phyloP scores from a whole-genome alignment of 371 early-diverging fungal species.

The Mortierella sp. region DNA sequence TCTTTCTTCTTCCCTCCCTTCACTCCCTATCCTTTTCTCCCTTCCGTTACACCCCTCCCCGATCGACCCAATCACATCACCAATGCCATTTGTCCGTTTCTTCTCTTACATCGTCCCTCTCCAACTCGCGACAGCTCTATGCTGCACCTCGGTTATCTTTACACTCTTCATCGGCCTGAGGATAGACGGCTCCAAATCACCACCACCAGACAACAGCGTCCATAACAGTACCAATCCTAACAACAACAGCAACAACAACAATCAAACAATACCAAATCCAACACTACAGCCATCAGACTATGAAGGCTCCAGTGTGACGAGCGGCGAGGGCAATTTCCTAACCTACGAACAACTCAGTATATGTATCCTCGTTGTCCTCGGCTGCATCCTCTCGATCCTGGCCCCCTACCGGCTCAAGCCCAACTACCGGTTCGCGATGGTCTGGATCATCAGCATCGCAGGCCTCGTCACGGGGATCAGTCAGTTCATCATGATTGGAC shows the following conservation, averaged over 20 bases:
- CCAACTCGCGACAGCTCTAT: not conserved
- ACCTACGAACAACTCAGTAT: not conserved
- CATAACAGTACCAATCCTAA: not conserved
- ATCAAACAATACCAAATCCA: not conserved
- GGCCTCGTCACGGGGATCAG: not conserved
- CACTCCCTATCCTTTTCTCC: not conserved
- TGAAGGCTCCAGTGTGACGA: not conserved
- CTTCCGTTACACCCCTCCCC: not conserved
- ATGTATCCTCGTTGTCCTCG: not conserved
- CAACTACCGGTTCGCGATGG: constrained; percentile 2
- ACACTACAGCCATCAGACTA: not conserved
- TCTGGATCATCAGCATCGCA: not conserved
- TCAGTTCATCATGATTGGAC: constrained; percentile 1
- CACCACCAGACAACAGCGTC: not conserved
- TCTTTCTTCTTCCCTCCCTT: not conserved
- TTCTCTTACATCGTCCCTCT: not conserved
- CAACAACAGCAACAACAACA: not conserved
- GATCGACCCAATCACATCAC: not conserved
- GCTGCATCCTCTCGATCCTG: not conserved
- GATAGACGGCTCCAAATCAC: not conserved
- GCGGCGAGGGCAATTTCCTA: not conserved
- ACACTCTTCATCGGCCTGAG: not conserved
- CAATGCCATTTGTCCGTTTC: not conserved
- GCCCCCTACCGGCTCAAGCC: not conserved
- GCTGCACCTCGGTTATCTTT: not conserved